Conservation (phyloP, 2,329 filamentous ascomycete genomes). For the Ceratocystiopsis sp. region DNA sequence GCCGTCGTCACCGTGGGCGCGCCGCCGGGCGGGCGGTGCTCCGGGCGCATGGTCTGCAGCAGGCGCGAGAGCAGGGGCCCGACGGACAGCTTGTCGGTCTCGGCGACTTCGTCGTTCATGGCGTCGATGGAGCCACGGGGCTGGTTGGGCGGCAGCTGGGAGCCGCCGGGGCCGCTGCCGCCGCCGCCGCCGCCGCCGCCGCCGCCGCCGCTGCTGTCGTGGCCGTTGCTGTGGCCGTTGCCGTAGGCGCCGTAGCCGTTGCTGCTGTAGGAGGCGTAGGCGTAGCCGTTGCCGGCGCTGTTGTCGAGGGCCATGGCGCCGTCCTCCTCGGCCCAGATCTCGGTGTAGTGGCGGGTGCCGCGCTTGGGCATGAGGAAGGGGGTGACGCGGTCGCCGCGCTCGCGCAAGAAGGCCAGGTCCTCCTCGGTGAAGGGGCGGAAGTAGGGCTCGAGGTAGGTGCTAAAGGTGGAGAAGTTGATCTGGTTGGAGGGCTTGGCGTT, state of each 20-base stretch:
- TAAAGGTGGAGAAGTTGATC: conserved; percentile 84
- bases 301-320: conserved; percentile 55
- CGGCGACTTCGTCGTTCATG: conserved; percentile 70
- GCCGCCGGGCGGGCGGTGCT: conserved; percentile 30
- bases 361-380: conserved; percentile 78
- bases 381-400: conserved; percentile 67
- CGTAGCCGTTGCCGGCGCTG: too few relatives aligned
- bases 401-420: conserved; percentile 80
- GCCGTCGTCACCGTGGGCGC: conserved; percentile 27
- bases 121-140: conserved; percentile 72
- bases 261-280: conserved; percentile 24
- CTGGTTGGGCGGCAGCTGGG: conserved; percentile 62
- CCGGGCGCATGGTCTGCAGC: conserved; percentile 64
- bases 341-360: conserved; percentile 70
- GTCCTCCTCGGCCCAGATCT: conserved; percentile 91
- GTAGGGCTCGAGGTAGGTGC: conserved; percentile 81
- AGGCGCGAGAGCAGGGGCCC: conserved; percentile 74
- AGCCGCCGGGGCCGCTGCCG: conserved; percentile 26
- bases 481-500: conserved; percentile 86
- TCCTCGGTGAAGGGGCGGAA: conserved; percentile 83
- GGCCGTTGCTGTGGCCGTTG: too few relatives aligned
- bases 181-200: not conserved
- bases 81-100: conserved; percentile 77
- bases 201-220: not conserved
- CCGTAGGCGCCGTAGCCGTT: too few relatives aligned